Percentiles rank a stretch among this genome's conserved stretches.
These are phyloP conservation scores for Trichocomaceae sp. DNA, from an alignment of 2,329 filamentous ascomycete species.

Conservation along the genomic window DNA sequence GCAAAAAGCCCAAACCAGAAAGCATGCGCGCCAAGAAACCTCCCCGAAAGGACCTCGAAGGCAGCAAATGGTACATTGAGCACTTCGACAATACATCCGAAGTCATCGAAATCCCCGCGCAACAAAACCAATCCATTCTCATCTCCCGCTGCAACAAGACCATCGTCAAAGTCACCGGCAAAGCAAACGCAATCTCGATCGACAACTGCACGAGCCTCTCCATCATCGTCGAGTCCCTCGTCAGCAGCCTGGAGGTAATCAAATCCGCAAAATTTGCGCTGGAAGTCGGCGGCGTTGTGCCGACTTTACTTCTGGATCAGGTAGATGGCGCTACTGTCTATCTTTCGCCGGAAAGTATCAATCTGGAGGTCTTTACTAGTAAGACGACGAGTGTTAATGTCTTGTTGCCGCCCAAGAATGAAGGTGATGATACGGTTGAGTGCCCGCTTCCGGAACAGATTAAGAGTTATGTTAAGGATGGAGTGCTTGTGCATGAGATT, in stretches of 20 bases:
- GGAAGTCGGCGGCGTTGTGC: conserved; percentile 80
- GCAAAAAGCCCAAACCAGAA: conserved; percentile 79
- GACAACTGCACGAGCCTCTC: conserved; percentile 83
- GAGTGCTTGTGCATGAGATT: conserved; percentile 81
- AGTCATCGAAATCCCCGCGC: conserved; percentile 73
- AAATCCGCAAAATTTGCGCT: conserved; percentile 91
- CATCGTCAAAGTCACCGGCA: conserved; percentile 81
- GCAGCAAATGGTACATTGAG: conserved; percentile 94
- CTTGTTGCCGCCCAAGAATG: conserved; percentile 64
- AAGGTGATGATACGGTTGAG: conserved; percentile 69
- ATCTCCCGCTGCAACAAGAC: conserved; percentile 89
- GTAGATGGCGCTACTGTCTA: conserved; percentile 87
- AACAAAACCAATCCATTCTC: conserved; percentile 79
- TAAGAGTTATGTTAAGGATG: conserved; percentile 69
- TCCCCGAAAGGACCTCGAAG: conserved; percentile 68
- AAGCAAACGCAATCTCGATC: conserved; percentile 93
- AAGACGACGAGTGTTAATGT: conserved; percentile 85
- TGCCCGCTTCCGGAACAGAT: conserved; percentile 85
- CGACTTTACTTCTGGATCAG: conserved; percentile 86
- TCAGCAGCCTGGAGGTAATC: conserved; percentile 89
- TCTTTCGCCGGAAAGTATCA: conserved; percentile 69
- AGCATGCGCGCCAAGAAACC: conserved; percentile 80
- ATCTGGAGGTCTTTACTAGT: conserved; percentile 79
- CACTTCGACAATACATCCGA: conserved; percentile 75
- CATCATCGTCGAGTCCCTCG: conserved; percentile 79